Evolutionary conservation across 2,329 filamentous ascomycete genomes (phyloP), one percentile per base, ranked within the genome.

Genomic region (Plenodomus tracheiphilus): DNA sequence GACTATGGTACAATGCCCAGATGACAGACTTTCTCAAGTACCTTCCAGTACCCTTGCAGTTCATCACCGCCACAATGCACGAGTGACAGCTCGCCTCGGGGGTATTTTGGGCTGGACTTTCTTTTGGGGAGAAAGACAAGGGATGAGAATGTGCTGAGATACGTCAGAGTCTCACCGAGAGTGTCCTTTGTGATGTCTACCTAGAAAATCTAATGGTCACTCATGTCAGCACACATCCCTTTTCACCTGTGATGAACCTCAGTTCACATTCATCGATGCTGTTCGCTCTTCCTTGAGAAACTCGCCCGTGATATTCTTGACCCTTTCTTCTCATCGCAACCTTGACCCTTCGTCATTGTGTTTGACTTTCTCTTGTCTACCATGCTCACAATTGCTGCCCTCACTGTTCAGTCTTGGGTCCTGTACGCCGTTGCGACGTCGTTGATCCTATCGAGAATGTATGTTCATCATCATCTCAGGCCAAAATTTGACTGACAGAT

Each of bases 381-480:
- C 15, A 58, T 58, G 49, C 18, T 46, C 8, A 17, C 37, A n/a
- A 22, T 39, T 18, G 52, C 50, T 39, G 46, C 45, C 3, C 47
- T 68, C 20, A 45, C 53, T 13, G 45, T 63, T 16, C 58, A 64
- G 22, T 63, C 62, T 43, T 68, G 61, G 64, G 51, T 43, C 2
- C 47, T 66, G 6, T 65, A 65, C 43, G 49, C 49, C 13, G 8
- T 66, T 18, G 61, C 55, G 3, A 46, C 62, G 4, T 56, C 51
- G n/a, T 37, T 65, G 17, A 57, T 68, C 20, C 39, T 59, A 8
- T 53, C 58, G 36, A 54, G 65, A 50, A 43, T 64, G 56, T 65
- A 47, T 16, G 62, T 46, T 2, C 10, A 35, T 11, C 20, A 5
- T 15, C 35, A 10, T 11, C 13, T 18, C 9, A 16, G 11, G 21